Base-by-base conservation (phyloP, 2,329 filamentous ascomycete species). In the Didymosphaeria variabile region DNA sequence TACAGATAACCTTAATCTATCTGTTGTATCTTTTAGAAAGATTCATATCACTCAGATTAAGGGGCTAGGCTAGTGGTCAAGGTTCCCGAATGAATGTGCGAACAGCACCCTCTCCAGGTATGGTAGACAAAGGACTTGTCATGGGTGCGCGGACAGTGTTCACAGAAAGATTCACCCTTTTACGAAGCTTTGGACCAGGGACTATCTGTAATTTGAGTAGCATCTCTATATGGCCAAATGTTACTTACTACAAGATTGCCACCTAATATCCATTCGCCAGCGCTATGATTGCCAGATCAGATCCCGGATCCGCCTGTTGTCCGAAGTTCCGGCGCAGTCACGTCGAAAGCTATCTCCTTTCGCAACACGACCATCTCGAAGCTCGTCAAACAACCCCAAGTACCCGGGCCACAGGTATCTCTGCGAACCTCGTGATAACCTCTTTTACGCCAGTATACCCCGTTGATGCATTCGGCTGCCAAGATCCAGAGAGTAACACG, bases 381-480 rank as follows among this genome's bases (percentile, higher is more conserved):
- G 34, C 50, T 53, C 36, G 34, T 40, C 34, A 53, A 42, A n/a
- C 50, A 53, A 29, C 34, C 50, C 50, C 50, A 53, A 29, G 36
- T 40, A 17, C 34, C 34, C 21, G 21, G 34, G 17, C 50, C 34
- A 31, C 15, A 53, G 3, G 50, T 53, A 17, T 40, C 23, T 32
- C 21, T 53, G 13, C 36, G 34, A 32, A 42, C 34, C 21, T 53
- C 50, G 12, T n/a, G 50, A 23, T 31, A 53, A 2, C 50, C 50
- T 53, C 21, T 53, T 12, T 40, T 53, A 10, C 50, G 36, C 50
- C 50, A 53, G 15, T 53, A 53, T 3, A 15, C 34, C 1, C 50
- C 34, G 34, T 53, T 40, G 12, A 53, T 53, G 12, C 50, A 40
- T n/a, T 53, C 50, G n/a, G 50, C 50, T 29, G 50, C 50, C 23